A percentile compares a stretch with the other conserved stretches of the same genome.
phyloP scores from a whole-genome alignment of 345 rosid genomes.

The Firmiana major region DNA sequence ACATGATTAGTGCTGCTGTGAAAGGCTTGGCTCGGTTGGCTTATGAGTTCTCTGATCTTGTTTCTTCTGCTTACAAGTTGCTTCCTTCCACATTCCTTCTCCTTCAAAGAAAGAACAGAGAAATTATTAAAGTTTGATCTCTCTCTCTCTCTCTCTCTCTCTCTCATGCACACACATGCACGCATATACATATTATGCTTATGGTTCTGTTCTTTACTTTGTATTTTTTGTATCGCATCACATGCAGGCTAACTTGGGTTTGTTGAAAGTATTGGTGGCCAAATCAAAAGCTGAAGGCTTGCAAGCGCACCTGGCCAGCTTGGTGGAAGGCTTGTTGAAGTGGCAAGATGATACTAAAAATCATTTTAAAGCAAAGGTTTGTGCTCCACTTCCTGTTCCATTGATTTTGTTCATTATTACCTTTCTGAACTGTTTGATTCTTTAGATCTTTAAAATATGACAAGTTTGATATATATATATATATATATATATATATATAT shows the following conservation, averaged over 20 bases:
- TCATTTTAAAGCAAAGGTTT: constrained; percentile 91
- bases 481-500: too few species aligned
- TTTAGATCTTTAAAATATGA: not conserved
- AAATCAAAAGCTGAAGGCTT: constrained; percentile 82
- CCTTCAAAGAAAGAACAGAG: constrained; percentile 78
- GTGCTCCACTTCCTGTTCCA: constrained; percentile 5
- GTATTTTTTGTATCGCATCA: too few species aligned
- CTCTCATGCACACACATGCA: too few species aligned
- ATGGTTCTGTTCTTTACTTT: too few species aligned
- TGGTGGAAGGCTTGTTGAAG: constrained; percentile 82
- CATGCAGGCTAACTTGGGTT: constrained; percentile 96
- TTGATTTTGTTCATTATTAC: not conserved
- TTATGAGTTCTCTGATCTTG: constrained; percentile 89
- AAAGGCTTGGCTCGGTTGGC: constrained; percentile 94
- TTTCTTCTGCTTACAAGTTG: constrained; percentile 68
- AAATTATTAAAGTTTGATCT: constrained; percentile 69
- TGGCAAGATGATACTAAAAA: constrained; percentile 83
- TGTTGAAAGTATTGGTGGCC: constrained; percentile 85
- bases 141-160: constrained; percentile 9
- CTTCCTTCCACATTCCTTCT: constrained; percentile 92
- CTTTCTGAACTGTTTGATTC: not conserved
- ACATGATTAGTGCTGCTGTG: constrained; percentile 94
- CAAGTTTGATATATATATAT: not conserved
- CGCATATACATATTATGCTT: too few species aligned
- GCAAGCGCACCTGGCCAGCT: constrained; percentile 60